Conservation (phyloP, 1,284 basidiomycete species). For the Testicularia cyperi region DNA sequence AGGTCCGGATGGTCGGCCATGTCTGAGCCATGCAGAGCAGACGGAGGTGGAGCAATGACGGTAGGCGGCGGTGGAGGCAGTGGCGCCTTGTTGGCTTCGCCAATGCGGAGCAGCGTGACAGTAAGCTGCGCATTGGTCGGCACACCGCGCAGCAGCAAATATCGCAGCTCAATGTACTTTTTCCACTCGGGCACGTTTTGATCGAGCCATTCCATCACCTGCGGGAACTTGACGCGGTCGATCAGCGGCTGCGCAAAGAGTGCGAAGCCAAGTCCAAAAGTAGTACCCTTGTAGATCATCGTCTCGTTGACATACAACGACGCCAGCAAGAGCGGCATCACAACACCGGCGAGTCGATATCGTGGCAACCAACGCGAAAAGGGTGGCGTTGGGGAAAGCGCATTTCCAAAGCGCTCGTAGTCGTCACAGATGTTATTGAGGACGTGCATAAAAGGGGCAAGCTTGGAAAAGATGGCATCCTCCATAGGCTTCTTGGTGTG, state of each 20-base stretch:
- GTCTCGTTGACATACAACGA: slow-evolving; percentile 63
- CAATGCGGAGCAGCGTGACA: slow-evolving; percentile 65
- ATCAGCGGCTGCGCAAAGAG: slow-evolving; percentile 67
- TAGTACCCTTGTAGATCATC: slow-evolving; percentile 62
- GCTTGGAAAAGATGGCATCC: slow-evolving; percentile 54
- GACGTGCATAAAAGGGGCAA: slow-evolving; percentile 62
- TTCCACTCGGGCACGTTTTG: slow-evolving; percentile 64
- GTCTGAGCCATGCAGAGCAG: slow-evolving; percentile 16
- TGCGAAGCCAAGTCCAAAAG: slow-evolving; percentile 63
- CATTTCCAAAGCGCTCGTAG: slow-evolving; percentile 62
- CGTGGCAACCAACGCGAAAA: slow-evolving; percentile 57
- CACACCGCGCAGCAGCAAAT: slow-evolving; percentile 64
- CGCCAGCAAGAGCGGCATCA: slow-evolving; percentile 60
- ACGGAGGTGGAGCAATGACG: slow-evolving; percentile 38
- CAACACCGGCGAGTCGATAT: slow-evolving; percentile 55
- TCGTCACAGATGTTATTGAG: slow-evolving; percentile 64
- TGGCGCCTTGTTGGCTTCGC: slow-evolving; percentile 63
- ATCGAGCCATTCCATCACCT: slow-evolving; percentile 61
- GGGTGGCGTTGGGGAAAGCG: slow-evolving; percentile 61
- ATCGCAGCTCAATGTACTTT: slow-evolving; percentile 45
- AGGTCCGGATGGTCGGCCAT: slow-evolving; percentile 39
- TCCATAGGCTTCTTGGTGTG: slow-evolving; percentile 58
- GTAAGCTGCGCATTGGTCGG: slow-evolving; percentile 68
- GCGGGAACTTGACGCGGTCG: slow-evolving; percentile 52
- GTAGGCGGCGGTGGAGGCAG: slow-evolving; percentile 63